phyloP scores from a whole-genome alignment of 2,329 filamentous ascomycete species.

The Microthyrium microscopicum region DNA sequence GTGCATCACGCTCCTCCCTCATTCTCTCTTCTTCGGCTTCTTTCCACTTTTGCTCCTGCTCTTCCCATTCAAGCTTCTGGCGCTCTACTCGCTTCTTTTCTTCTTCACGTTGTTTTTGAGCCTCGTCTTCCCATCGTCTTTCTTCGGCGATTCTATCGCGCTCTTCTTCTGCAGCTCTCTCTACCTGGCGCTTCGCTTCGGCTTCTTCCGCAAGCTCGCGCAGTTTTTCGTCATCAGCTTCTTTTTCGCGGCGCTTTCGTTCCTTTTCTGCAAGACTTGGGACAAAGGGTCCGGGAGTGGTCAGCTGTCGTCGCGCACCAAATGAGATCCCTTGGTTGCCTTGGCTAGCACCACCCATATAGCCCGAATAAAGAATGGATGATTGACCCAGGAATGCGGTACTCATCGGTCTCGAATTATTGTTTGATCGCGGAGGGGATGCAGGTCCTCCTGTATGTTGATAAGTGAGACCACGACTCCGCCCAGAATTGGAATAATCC shows the following conservation, averaged over 20 bases:
- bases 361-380: constrained; percentile 31
- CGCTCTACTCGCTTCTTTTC: constrained; percentile 44
- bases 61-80: constrained; percentile 59
- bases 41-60: constrained; percentile 62
- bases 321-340: constrained; percentile 89
- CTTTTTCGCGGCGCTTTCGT: constrained; percentile 41
- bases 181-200: constrained; percentile 29
- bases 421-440: constrained; percentile 6
- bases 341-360: constrained; percentile 94
- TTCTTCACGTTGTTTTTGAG: constrained; percentile 39
- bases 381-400: constrained; percentile 17
- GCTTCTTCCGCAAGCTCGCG: constrained; percentile 35
- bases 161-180: constrained; percentile 45
- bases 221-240: constrained; percentile 36
- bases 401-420: too few relatives aligned
- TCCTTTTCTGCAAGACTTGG: constrained; percentile 77
- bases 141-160: constrained; percentile 46
- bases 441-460: constrained; percentile 15
- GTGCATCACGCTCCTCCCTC: constrained; percentile 56
- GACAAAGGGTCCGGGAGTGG: constrained; percentile 60
- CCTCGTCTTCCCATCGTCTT: constrained; percentile 49
- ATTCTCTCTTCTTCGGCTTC: constrained; percentile 55
- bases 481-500: constrained; percentile 12
- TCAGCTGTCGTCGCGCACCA: constrained; percentile 84
- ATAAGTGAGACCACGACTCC: constrained; percentile 30